Conservation (phyloP, 2,329 filamentous ascomycete genomes). For the Aspergillus calidoustus region DNA sequence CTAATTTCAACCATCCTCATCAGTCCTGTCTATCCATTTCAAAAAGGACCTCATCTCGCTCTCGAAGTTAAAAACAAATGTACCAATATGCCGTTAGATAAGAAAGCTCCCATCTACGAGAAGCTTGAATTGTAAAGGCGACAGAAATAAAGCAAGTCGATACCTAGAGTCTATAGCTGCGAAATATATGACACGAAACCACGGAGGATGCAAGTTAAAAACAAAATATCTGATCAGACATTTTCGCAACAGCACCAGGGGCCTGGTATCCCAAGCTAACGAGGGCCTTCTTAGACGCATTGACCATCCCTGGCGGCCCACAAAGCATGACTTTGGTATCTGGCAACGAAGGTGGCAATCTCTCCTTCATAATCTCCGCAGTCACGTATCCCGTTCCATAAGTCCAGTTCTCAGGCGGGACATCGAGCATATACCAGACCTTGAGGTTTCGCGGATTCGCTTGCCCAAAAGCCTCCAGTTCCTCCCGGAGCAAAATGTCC, state of each 20-base stretch:
- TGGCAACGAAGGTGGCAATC: constrained; percentile 51
- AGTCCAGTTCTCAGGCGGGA: constrained; percentile 53
- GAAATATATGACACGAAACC: not conserved
- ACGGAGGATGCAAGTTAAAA: constrained; percentile 42
- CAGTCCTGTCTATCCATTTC: no score
- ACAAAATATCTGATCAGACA: constrained; percentile 60
- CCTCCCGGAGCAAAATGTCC: constrained; percentile 62
- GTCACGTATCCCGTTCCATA: constrained; percentile 58
- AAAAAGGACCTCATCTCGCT: no score
- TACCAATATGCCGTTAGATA: no score
- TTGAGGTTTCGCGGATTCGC: constrained; percentile 59
- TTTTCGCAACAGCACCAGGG: constrained; percentile 56
- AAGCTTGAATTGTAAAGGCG: no score
- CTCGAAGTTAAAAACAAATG: no score
- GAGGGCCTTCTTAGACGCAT: constrained; percentile 59
- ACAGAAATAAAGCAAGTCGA: no score
- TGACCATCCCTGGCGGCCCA: constrained; percentile 65
- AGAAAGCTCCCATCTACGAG: no score
- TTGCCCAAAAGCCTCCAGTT: constrained; percentile 60
- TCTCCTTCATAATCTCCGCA: constrained; percentile 54
- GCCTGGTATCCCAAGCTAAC: constrained; percentile 56
- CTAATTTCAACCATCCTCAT: no score
- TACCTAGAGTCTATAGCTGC: no score
- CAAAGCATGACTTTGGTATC: constrained; percentile 63
- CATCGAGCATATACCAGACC: constrained; percentile 61